Conservation (phyloP, 805 yeast genomes). For the Candida nitratophila region DNA sequence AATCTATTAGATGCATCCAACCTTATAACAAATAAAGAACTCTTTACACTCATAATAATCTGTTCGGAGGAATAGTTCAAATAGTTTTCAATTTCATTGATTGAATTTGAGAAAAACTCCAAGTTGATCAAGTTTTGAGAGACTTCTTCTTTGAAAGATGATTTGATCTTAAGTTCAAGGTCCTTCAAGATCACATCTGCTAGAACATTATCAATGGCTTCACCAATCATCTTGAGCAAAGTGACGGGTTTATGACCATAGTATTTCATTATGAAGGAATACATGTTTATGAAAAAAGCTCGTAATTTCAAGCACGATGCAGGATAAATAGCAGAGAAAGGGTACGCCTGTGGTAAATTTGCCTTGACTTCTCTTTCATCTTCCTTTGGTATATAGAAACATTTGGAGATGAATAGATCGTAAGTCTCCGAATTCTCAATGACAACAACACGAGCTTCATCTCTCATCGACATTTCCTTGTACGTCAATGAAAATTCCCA, state of each 20-base stretch:
- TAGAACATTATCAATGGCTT: slow-evolving; percentile 62
- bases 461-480: slow-evolving; percentile 56
- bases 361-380: slow-evolving; percentile 2
- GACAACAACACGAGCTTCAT: slow-evolving; percentile 83
- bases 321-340: slow-evolving; percentile 85
- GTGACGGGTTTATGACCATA: slow-evolving; percentile 58
- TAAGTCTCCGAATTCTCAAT: slow-evolving; percentile 54
- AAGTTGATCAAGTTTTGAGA: slow-evolving; percentile 85
- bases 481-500: slow-evolving; percentile 56
- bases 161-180: slow-evolving; percentile 51
- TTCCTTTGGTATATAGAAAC: slow-evolving; percentile 17
- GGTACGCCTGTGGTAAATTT: slow-evolving; percentile 57
- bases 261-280: slow-evolving; percentile 57
- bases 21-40: slow-evolving; percentile 20
- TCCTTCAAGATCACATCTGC: slow-evolving; percentile 59
- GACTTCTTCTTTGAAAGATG: slow-evolving; percentile 80
- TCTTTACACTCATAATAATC: slow-evolving; percentile 27
- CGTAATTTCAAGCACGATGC: slow-evolving; percentile 75
- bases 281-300: slow-evolving; percentile 54
- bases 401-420: slow-evolving; percentile 47
- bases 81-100: slow-evolving; percentile 55
- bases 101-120: slow-evolving; percentile 77
- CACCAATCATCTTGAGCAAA: slow-evolving; percentile 51
- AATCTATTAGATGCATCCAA: slow-evolving; percentile 40
- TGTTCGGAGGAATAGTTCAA: slow-evolving; percentile 25